Evolutionary conservation across 2,329 filamentous ascomycete species (phyloP).

Genomic region (Penicillium rolfsii): DNA sequence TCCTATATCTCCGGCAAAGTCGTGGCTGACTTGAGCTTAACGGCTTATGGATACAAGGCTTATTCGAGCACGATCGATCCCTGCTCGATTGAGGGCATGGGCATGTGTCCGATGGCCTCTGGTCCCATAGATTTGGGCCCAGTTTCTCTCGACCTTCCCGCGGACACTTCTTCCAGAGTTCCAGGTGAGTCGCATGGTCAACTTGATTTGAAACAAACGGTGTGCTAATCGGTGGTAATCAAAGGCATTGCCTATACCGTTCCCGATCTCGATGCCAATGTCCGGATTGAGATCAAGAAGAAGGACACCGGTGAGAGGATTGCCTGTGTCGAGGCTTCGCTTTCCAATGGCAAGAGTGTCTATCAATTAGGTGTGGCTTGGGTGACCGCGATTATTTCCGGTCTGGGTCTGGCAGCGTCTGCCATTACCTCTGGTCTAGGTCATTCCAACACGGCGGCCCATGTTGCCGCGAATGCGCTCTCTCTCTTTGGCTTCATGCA

Average conservation of each 20-base stretch:
- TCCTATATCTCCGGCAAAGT: constrained; percentile 84
- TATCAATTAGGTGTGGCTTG: constrained; percentile 87
- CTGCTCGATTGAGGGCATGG: constrained; percentile 68
- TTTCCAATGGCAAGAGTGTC: constrained; percentile 92
- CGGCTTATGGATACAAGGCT: constrained; percentile 80
- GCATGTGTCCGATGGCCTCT: constrained; percentile 88
- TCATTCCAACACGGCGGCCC: constrained; percentile 90
- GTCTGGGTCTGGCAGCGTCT: constrained; percentile 79
- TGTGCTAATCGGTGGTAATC: background rate
- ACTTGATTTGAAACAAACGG: background rate
- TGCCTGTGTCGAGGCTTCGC: constrained; percentile 82
- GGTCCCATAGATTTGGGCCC: constrained; percentile 73
- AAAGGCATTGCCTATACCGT: constrained; percentile 76
- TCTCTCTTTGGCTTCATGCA: constrained; percentile 97
- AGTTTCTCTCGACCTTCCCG: constrained; percentile 67
- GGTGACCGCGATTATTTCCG: constrained; percentile 85
- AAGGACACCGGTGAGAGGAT: constrained; percentile 66
- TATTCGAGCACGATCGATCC: constrained; percentile 72
- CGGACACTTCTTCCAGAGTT: constrained; percentile 64
- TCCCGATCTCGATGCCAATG: constrained; percentile 85
- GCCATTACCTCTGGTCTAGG: constrained; percentile 87
- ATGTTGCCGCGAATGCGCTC: constrained; percentile 89
- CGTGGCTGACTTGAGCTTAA: constrained; percentile 72
- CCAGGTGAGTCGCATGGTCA: constrained; percentile 55
- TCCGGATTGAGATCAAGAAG: constrained; percentile 78